Conservation (phyloP, 2,329 filamentous ascomycete species). For the Fusarium virguliforme region DNA sequence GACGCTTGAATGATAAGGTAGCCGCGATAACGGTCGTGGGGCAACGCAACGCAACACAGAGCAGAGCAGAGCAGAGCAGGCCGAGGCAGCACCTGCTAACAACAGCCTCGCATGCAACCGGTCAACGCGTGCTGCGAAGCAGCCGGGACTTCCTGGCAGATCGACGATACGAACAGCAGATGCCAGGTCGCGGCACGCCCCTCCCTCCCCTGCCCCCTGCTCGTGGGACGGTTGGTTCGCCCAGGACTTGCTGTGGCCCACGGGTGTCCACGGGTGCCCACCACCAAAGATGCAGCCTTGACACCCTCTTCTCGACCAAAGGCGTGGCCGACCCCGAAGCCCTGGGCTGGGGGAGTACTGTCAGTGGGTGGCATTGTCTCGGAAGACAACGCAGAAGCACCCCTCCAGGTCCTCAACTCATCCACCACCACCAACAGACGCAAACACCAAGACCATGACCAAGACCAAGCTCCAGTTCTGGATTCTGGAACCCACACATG, state of each 20-base stretch:
- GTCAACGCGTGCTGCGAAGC: constrained; percentile 40
- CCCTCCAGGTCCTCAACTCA: constrained; percentile 18
- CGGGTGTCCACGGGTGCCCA: constrained; percentile 13
- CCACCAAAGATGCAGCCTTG: constrained; percentile 37
- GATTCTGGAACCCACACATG: neutral
- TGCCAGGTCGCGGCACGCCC: constrained; percentile 35
- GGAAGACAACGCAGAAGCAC: constrained; percentile 43
- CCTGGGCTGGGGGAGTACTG: constrained; percentile 8
- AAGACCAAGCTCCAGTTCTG: constrained; percentile 14
- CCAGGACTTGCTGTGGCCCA: constrained; percentile 9
- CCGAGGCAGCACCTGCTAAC: constrained; percentile 5
- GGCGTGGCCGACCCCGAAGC: constrained; percentile 14
- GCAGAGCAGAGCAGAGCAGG: neutral
- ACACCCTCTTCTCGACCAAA: constrained; percentile 26
- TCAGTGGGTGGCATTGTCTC: constrained; percentile 5
- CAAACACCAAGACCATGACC: constrained; percentile 15
- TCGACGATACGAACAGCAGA: constrained; percentile 43
- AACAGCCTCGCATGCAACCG: constrained; percentile 48
- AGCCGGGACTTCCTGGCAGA: constrained; percentile 34
- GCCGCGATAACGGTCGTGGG: constrained; percentile 38
- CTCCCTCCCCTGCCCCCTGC: constrained; percentile 17
- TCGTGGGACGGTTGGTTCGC: constrained; percentile 26
- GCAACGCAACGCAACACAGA: neutral
- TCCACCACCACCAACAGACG: neutral
- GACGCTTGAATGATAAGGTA: constrained; percentile 42